These are phyloP conservation scores for Phytopythium ostracodes DNA, from an alignment of 352 stramenopile species.

Conservation along the genomic window DNA sequence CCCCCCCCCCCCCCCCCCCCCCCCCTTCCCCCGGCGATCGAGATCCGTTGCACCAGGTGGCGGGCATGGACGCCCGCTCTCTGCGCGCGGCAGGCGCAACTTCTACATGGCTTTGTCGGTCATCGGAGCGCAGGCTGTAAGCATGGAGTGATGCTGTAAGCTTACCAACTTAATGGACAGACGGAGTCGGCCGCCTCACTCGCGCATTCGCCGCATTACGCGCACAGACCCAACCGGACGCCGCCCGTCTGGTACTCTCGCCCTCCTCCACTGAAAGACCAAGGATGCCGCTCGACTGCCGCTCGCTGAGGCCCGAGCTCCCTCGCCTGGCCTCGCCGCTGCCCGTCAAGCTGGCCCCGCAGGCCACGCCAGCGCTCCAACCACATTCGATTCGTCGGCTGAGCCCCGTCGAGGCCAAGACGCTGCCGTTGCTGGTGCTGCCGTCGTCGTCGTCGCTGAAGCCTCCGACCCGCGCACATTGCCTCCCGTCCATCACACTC, in stretches of 20 bases:
- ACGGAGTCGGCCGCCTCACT: too few species aligned
- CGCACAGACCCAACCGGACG: conserved; percentile 2
- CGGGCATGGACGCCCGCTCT: neutral
- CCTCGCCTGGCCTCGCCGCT: neutral
- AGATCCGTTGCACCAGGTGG: conserved; percentile 8
- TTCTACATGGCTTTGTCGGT: too few species aligned
- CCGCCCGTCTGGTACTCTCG: neutral
- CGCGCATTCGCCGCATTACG: conserved; percentile 3
- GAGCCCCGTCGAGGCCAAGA: conserved; percentile 4
- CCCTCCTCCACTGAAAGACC: too few species aligned
- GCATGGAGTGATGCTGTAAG: too few species aligned
- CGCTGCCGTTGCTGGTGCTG: neutral
- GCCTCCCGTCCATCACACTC: neutral
- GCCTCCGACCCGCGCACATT: too few species aligned
- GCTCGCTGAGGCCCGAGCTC: neutral
- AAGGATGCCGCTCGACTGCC: neutral
- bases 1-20: too few species aligned
- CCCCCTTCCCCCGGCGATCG: conserved; percentile 3
- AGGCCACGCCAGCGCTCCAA: neutral
- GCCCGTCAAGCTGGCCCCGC: neutral
- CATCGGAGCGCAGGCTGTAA: too few species aligned
- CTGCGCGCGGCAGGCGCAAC: neutral
- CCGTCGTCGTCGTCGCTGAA: too few species aligned
- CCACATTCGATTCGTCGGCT: neutral
- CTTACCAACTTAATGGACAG: too few species aligned